phyloP scores from a whole-genome alignment of 345 rosid genomes.

The Ricinus communis region DNA sequence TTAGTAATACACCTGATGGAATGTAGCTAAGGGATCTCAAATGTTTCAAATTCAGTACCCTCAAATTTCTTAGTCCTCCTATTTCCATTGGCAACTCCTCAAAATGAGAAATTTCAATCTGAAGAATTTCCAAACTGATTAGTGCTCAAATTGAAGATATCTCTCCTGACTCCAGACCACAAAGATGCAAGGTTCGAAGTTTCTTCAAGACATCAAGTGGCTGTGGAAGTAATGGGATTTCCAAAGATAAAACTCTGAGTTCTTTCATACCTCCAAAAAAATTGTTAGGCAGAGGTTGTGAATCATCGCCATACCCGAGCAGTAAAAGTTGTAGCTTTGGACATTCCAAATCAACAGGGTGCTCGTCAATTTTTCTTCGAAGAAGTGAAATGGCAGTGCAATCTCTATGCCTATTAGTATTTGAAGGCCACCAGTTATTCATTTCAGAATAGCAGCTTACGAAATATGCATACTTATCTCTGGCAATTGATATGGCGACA shows the following conservation, averaged over 20 bases:
- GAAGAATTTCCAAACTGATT: not conserved
- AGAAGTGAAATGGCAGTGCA: conserved; percentile 3
- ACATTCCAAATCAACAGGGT: conserved; percentile 5
- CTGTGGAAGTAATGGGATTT: conserved; percentile 3
- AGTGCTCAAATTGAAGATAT: not conserved
- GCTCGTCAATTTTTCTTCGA: not conserved
- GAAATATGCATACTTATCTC: not conserved
- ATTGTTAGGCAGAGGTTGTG: not conserved
- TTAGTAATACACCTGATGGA: not conserved
- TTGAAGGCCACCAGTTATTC: not conserved
- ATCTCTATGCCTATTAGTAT: not conserved
- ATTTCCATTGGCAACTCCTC: not conserved
- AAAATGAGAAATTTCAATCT: not conserved
- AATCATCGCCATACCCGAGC: rapidly evolving
- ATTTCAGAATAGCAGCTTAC: not conserved
- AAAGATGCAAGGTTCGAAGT: conserved; percentile 21
- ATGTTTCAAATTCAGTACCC: not conserved
- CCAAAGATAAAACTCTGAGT: conserved; percentile 24
- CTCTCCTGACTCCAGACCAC: not conserved
- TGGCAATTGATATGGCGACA: not conserved
- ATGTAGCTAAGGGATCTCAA: not conserved
- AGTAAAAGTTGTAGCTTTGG: conserved; percentile 17
- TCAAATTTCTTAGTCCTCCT: not conserved
- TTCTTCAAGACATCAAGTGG: conserved; percentile 5
- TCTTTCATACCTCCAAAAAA: conserved; percentile 19